Base-by-base conservation (phyloP, 2,329 filamentous ascomycete species). In the Chaetomiaceae sp. region DNA sequence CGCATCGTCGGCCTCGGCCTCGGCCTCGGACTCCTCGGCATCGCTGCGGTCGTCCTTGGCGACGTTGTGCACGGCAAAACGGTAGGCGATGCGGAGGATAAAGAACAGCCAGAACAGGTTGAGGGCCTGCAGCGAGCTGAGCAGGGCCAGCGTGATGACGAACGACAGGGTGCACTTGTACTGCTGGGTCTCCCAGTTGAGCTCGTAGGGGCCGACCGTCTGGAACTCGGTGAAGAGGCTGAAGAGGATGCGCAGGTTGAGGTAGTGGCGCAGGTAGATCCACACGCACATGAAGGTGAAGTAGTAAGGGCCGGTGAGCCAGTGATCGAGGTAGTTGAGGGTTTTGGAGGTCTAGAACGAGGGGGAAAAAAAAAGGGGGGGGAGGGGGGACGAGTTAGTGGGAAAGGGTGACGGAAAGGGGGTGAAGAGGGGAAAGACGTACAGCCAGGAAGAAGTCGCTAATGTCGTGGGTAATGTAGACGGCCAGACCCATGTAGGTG, bases 381-480 rank as follows among this genome's bases (percentile, higher is more conserved):
- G 37, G 13, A 30, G 4, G 38, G 40, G 8, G 16, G 27, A 27
- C 6, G 18, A 23, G 13, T 27, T n/a, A n/a, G n/a, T n/a, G n/a
- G n/a, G 44, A 34, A 5, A 7, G 29, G 65, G 51, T 63, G 27
- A 27, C 5, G 33, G n/a, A n/a, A n/a, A n/a, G n/a, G n/a, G n/a
- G n/a, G n/a, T n/a, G n/a, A n/a, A n/a, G n/a, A n/a, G n/a, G n/a
- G n/a, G n/a, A 27, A 20, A 18, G 33, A 73, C 85, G 72, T 81
- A 91, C 88, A 33, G 92, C 91, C 40, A 96, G 80, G 81, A 96
- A 96, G 73, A 96, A 96, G 70, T 96, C 91, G 55, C 86, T 90
- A 57, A 96, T 88, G 67, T 97, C 91, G 71, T 95, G 90, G 9
- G 91, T 96, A 57, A 94, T 90, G 71, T 96, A 97, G 30, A 97